These are phyloP conservation scores for Podila verticillata DNA, from an alignment of 192 early-diverging fungal genomes.

Conservation along the genomic window DNA sequence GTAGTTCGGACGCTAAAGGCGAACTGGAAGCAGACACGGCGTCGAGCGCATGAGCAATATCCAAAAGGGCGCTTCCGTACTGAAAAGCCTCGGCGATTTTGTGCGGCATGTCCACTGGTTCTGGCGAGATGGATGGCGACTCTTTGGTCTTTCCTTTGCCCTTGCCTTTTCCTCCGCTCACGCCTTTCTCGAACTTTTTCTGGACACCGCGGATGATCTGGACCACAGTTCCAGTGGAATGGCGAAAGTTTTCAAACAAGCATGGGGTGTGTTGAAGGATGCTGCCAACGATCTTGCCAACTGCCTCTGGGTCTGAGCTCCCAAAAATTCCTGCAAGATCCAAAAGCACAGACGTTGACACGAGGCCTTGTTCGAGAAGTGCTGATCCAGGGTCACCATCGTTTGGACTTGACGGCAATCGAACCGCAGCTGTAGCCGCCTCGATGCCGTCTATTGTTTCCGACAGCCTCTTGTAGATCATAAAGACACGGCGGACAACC, in stretches of 20 bases:
- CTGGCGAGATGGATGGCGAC: conserved; percentile 6
- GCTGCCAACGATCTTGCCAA: conserved; percentile 45
- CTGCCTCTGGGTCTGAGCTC: conserved; percentile 48
- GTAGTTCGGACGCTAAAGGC: conserved; percentile 30
- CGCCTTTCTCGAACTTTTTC: conserved; percentile 46
- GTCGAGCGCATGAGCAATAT: conserved; percentile 48
- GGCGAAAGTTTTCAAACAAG: conserved; percentile 57
- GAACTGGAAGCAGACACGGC: conserved; percentile 44
- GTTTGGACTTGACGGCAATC: conserved; percentile 3
- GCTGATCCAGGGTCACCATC: conserved; percentile 21
- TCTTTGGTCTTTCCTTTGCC: conserved; percentile 52
- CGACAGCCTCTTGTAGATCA: conserved; percentile 42
- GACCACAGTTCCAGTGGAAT: conserved; percentile 52
- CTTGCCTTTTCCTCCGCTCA: conserved; percentile 49
- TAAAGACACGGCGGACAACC: conserved; percentile 38
- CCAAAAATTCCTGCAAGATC: conserved; percentile 60
- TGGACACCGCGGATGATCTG: conserved; percentile 60
- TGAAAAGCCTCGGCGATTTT: conserved; percentile 21
- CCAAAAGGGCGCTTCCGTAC: conserved; percentile 35
- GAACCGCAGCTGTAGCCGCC: neutral
- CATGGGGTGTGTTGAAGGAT: conserved; percentile 57
- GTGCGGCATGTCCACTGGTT: conserved; percentile 1
- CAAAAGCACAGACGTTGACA: conserved; percentile 57
- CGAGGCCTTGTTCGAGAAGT: conserved; percentile 25
- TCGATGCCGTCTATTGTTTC: conserved; percentile 20